phyloP scores from a whole-genome alignment of 2,329 filamentous ascomycete genomes.

The Epichloe typhina region DNA sequence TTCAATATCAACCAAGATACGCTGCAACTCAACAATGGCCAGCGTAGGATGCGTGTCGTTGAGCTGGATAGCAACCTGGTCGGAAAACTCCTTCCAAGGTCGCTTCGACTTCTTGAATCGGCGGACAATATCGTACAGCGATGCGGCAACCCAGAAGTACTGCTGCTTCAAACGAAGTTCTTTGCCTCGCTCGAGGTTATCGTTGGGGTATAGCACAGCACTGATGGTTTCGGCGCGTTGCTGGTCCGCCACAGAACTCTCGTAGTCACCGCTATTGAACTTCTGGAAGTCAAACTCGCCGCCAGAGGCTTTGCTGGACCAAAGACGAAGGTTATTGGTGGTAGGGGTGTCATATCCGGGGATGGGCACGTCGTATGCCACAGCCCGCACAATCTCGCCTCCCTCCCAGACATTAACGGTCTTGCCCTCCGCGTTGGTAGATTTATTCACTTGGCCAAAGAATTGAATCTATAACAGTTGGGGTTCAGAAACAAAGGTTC shows the following conservation, averaged over 20 bases:
- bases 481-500: background rate
- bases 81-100: constrained; percentile 81
- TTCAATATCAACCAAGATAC: constrained; percentile 81
- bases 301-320: constrained; percentile 94
- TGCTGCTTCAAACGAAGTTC: constrained; percentile 97
- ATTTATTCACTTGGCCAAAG: constrained; percentile 71
- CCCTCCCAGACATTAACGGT: constrained; percentile 70
- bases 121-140: constrained; percentile 88
- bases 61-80: constrained; percentile 91
- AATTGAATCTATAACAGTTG: constrained; percentile 60
- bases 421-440: constrained; percentile 65
- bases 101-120: constrained; percentile 96
- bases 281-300: constrained; percentile 99
- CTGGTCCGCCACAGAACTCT: constrained; percentile 94
- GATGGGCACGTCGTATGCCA: constrained; percentile 86
- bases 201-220: constrained; percentile 92
- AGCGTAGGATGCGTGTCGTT: constrained; percentile 97
- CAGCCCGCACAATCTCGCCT: constrained; percentile 81
- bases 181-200: constrained; percentile 92
- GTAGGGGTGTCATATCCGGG: constrained; percentile 82
- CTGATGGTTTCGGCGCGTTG: constrained; percentile 99
- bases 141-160: constrained; percentile 99
- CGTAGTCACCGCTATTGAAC: constrained; percentile 97
- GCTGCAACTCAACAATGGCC: constrained; percentile 88
- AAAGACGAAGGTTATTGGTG: constrained; percentile 92